phyloP scores from a whole-genome alignment of 192 early-diverging fungal genomes.

The Backusella morwellensis region DNA sequence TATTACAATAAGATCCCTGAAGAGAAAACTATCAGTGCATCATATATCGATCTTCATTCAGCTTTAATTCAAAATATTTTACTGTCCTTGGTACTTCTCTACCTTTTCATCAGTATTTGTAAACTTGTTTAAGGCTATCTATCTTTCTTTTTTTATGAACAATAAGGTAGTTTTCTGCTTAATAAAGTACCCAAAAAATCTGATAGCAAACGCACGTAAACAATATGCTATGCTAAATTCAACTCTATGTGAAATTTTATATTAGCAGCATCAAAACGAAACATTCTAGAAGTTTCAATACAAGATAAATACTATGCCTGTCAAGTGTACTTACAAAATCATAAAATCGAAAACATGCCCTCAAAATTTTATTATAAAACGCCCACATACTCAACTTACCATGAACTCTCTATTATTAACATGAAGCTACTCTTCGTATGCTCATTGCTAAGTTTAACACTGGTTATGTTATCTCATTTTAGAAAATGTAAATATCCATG shows the following conservation, averaged over 20 bases:
- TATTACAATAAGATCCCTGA: background rate
- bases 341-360: background rate
- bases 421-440: background rate
- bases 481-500: too few relatives aligned
- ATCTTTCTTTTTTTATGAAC: background rate
- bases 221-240: background rate
- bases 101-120: too few relatives aligned
- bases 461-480: too few relatives aligned
- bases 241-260: background rate
- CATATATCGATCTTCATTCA: background rate
- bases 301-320: background rate
- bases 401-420: background rate
- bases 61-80: background rate
- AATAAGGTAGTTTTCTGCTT: background rate
- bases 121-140: background rate
- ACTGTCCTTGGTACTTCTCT: too few relatives aligned
- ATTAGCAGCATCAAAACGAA: background rate
- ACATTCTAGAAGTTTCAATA: background rate
- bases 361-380: background rate
- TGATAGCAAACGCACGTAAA: background rate
- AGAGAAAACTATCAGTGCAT: background rate
- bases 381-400: background rate
- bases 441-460: too few relatives aligned
- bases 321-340: background rate
- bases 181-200: background rate